Base-by-base conservation (phyloP, 2,329 filamentous ascomycete species). In the Fusarium sp. region DNA sequence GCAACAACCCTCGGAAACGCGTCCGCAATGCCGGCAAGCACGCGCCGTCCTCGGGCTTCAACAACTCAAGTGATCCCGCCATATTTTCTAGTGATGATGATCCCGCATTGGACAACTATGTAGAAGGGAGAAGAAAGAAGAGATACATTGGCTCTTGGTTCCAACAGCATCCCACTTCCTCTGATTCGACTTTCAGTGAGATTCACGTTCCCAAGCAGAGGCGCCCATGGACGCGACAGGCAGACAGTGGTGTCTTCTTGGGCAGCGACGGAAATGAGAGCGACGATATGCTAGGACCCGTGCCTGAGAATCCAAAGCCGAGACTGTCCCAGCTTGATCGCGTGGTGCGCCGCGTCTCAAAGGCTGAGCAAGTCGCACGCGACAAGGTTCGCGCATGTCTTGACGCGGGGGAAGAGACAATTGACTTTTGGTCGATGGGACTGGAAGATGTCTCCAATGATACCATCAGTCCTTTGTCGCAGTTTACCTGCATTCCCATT, bases 31-130 rank as follows among this genome's bases (percentile, higher is more conserved):
- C 75, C 18, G 70, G 59, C 20, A 73, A 72, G 26, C 72, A 76
- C 60, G 74, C 76, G 56, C 70, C 75, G 37, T 67, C 77, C 6
- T 63, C 73, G 3, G 73, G 81, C 37, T 80, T 85, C 74, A 88
- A 89, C 75, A 88, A 89, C 74, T 92, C 89, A 20, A 92, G 91
- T 74, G 91, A 93, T 72, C 89, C 90, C 5, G 85, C 88, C 49
- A 77, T 92, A 28, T 93, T 93, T 77, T 92, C 89, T 6, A 90
- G 88, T 75, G 91, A 93, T 62, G 90, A 92, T 72, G 90, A 92
- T 59, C 88, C 88, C 4, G 85, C 86, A 2, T 77, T 89, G 47
- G 89, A 91, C 63, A 90, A 90, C 71, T 92, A 92, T 73, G 80
- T 83, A 26, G 80, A 85, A 47, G 83, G 83, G 2, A 81, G 83